Conservation (phyloP, 2,329 filamentous ascomycete species). For the Colletotrichum sansevieriae region DNA sequence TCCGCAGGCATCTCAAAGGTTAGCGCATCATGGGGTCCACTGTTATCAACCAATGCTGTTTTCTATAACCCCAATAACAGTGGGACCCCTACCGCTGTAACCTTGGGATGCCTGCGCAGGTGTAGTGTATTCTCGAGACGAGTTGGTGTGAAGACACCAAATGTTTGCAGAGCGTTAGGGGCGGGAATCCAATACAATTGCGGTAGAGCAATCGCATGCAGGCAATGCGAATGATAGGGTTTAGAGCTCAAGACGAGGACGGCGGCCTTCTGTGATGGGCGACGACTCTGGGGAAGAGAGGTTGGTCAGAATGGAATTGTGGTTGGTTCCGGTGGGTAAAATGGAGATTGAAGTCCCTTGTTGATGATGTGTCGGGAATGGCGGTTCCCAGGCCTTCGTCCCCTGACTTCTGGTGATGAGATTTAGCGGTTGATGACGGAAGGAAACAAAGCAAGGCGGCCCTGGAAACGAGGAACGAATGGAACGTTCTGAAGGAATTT, state of each 20-base stretch:
- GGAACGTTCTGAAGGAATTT: too few species aligned
- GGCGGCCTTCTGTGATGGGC: conserved; percentile 6
- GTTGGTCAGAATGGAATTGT: background rate
- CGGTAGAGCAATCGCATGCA: conserved; percentile 23
- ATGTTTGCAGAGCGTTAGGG: conserved; percentile 19
- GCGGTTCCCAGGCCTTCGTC: too few species aligned
- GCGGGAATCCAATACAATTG: conserved; percentile 3
- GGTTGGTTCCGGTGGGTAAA: conserved; percentile 30
- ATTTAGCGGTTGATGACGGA: background rate
- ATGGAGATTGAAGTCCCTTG: conserved; percentile 3
- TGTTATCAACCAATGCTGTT: too few species aligned
- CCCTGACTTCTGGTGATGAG: too few species aligned
- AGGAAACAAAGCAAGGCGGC: background rate
- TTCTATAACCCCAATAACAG: too few species aligned
- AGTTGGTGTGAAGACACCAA: background rate
- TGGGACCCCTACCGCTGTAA: too few species aligned
- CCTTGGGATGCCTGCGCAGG: too few species aligned
- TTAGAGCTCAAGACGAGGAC: background rate
- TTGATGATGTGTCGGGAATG: too few species aligned
- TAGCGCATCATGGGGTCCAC: too few species aligned
- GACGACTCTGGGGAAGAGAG: background rate
- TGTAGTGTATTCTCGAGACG: too few species aligned
- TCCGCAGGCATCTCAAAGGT: too few species aligned
- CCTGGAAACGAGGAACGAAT: too few species aligned
- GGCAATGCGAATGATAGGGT: conserved; percentile 6